phyloP scores from a whole-genome alignment of 306 rosid genomes.

The Begonia fuchsioides region DNA sequence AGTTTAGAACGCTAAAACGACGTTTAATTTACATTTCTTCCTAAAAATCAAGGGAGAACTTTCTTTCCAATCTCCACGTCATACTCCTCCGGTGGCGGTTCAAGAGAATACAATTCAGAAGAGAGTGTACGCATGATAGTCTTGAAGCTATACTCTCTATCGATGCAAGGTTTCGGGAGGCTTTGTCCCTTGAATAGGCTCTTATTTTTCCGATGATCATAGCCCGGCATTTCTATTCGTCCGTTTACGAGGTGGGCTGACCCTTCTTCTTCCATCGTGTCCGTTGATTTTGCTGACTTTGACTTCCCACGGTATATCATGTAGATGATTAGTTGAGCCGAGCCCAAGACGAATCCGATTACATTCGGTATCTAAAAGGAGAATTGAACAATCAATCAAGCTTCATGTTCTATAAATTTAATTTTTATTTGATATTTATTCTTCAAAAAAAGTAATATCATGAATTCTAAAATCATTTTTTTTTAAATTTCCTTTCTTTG shows the following conservation, averaged over 20 bases:
- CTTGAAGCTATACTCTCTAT: conserved; percentile 7
- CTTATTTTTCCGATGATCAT: conserved; percentile 3
- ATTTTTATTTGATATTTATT: not conserved
- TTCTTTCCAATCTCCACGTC: conserved; percentile 4
- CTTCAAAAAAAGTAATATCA: too few species aligned
- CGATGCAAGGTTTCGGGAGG: conserved; percentile 23
- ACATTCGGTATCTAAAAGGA: conserved; percentile 29
- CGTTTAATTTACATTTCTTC: too few species aligned
- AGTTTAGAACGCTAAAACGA: too few species aligned
- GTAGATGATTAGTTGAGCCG: conserved; percentile 21
- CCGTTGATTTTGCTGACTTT: conserved; percentile 9
- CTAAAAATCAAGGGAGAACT: not conserved
- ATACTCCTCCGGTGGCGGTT: not conserved
- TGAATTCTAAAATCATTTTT: too few species aligned
- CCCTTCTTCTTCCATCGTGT: conserved; percentile 1
- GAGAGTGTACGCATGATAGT: conserved; percentile 26
- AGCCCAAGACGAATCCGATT: conserved; percentile 28
- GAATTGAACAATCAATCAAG: too few species aligned
- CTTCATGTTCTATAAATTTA: too few species aligned
- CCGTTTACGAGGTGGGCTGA: conserved; percentile 2
- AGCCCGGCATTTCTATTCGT: conserved; percentile 3
- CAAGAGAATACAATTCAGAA: conserved; percentile 8
- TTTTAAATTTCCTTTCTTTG: not conserved
- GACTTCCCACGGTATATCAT: conserved; percentile 19
- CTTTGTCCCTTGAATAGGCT: conserved; percentile 18